A percentile compares a stretch with the other conserved stretches of the same genome.
These are phyloP conservation scores for Vitis labrusca DNA, from an alignment of 164 flowering plant genomes.

Conservation along the genomic window DNA sequence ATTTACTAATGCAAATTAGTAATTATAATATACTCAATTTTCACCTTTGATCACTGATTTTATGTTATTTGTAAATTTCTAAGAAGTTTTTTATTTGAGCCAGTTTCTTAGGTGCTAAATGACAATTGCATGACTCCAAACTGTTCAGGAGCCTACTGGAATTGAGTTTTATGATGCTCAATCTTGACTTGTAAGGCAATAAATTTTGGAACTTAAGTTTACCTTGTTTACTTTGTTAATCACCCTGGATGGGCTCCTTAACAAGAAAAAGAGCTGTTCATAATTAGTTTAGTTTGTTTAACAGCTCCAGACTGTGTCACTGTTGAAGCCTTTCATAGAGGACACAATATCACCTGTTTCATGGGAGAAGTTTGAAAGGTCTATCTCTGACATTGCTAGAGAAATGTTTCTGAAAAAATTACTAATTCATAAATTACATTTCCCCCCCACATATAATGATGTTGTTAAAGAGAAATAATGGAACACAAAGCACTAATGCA, in stretches of 20 bases:
- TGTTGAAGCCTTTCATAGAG: not conserved
- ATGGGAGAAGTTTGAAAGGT: no score
- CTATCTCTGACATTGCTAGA: no score
- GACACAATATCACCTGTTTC: not conserved
- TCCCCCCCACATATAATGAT: no score
- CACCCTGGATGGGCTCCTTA: not conserved
- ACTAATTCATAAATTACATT: no score
- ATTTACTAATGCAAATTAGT: not conserved
- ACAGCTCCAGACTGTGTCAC: not conserved
- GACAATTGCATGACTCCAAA: not conserved
- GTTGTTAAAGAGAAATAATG: no score
- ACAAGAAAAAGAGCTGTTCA: not conserved
- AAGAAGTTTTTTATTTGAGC: no score
- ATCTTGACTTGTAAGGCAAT: no score
- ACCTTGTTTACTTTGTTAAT: not conserved
- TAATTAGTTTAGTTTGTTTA: not conserved
- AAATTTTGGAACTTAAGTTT: not conserved
- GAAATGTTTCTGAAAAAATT: no score
- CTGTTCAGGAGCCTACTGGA: not conserved
- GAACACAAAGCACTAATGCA: no score
- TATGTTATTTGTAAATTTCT: no score
- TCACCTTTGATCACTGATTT: not conserved
- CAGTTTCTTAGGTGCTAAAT: no score
- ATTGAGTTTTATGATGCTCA: not conserved
- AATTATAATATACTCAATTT: not conserved